phyloP scores from a whole-genome alignment of 2,329 filamentous ascomycete species.

The Fusarium sp. region DNA sequence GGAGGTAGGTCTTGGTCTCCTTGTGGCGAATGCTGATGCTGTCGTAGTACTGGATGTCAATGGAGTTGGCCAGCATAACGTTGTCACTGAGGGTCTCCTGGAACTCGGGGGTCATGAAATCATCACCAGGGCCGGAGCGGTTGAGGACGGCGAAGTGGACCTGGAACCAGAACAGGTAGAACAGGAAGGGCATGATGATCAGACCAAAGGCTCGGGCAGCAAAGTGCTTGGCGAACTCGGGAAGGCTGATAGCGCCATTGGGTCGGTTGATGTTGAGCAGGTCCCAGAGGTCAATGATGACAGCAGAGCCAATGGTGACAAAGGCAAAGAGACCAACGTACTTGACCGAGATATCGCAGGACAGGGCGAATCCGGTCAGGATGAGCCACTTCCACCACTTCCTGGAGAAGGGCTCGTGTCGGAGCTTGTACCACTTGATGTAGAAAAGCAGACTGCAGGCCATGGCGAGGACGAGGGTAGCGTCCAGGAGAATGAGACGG shows the following conservation, averaged over 20 bases:
- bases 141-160: constrained; percentile 94
- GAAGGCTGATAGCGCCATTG: constrained; percentile 82
- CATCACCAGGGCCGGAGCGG: constrained; percentile 92
- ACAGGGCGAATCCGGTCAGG: constrained; percentile 91
- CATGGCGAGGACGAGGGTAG: constrained; percentile 95
- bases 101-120: constrained; percentile 99
- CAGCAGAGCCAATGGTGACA: constrained; percentile 94
- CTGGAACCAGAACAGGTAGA: constrained; percentile 99
- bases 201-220: constrained; percentile 86
- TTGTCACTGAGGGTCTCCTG: constrained; percentile 98
- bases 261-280: constrained; percentile 89
- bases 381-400: constrained; percentile 99
- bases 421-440: constrained; percentile 96
- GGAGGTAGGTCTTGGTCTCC: constrained; percentile 95
- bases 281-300: constrained; percentile 95
- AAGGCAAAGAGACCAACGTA: constrained; percentile 98
- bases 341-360: constrained; percentile 98
- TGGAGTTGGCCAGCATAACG: constrained; percentile 86
- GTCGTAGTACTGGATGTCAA: constrained; percentile 92
- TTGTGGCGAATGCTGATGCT: constrained; percentile 91
- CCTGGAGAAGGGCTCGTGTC: constrained; percentile 87
- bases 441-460: constrained; percentile 93
- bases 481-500: constrained; percentile 92
- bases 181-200: constrained; percentile 92
- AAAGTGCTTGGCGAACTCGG: constrained; percentile 90